Evolutionary conservation across 2,329 filamentous ascomycete genomes (phyloP), one percentile per base, ranked within the genome.

Genomic region (Pseudocercospora pini-densiflorae): DNA sequence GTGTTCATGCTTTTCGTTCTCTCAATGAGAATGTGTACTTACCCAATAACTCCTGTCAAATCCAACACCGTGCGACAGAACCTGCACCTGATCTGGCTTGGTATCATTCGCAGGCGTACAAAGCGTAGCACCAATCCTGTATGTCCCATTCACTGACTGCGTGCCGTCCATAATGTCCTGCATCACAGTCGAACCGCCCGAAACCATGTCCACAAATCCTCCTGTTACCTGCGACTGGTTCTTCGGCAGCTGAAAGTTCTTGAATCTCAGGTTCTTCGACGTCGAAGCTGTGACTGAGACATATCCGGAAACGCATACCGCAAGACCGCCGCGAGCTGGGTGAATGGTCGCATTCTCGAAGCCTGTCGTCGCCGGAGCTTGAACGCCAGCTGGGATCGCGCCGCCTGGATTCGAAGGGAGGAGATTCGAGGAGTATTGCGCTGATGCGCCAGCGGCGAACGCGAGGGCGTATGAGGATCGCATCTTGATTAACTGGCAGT

Each of bases 1-100:
- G 59, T 45, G 8, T 8, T 43, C 4, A 40, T 1, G 33, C 24
- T 59, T 2, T 29, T 10, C 10, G 8, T 14, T 55, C 12, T 49
- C 9, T 3, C 1, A 47, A 14, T 33, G 40, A 27, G 14, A 10
- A 1, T 33, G 16, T 43, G 12, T 51, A 6, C n/a, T 21, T 23
- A 66, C 65, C 74, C 75, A 76, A 65, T 77, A 70, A 66, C 73
- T 68, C 69, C 73, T 70, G 45, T 81, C 79, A 61, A 79, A 76
- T 23, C 78, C 80, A 58, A 78, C 76, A 53, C 81, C 81, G 63
- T 82, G 79, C 10, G 78, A 80, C 27, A 81, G 70, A 57, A 81
- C 70, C 68, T 82, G 81, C 21, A 62, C 33, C 16, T 62, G 61
- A 2, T 63, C 45, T 5, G 66, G 66, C 19, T 61, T 61, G 1